These are phyloP conservation scores for Penicillium sp. DNA, from an alignment of 2,329 filamentous ascomycete genomes.

Conservation along the genomic window DNA sequence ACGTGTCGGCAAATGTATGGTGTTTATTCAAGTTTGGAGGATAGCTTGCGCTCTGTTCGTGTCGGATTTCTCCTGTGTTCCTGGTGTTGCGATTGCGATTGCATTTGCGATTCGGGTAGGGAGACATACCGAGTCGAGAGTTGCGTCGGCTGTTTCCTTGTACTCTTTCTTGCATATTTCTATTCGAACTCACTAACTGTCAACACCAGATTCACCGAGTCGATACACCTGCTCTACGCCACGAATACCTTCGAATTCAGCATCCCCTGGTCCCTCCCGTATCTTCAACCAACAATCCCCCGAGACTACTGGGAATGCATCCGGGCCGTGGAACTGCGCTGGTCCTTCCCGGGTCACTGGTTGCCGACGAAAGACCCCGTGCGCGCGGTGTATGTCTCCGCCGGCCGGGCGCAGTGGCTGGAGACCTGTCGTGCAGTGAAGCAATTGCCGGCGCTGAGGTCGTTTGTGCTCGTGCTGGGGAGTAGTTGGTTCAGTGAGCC, in stretches of 20 bases:
- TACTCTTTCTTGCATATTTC: not conserved
- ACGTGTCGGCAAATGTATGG: slow-evolving; percentile 42
- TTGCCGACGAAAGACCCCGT: slow-evolving; percentile 45
- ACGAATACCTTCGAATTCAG: slow-evolving; percentile 43
- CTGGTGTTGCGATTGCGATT: not conserved
- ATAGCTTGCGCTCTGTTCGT: not conserved
- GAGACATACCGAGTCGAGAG: too few relatives aligned
- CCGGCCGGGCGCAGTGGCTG: slow-evolving; percentile 40
- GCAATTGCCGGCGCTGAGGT: slow-evolving; percentile 28
- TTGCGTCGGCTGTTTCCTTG: not conserved
- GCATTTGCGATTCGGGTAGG: too few relatives aligned
- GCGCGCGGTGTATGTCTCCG: slow-evolving; percentile 40
- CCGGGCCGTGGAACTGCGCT: slow-evolving; percentile 39
- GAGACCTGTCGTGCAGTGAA: slow-evolving; percentile 37
- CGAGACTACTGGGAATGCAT: slow-evolving; percentile 33
- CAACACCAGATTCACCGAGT: slow-evolving; percentile 36
- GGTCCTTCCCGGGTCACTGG: slow-evolving; percentile 45
- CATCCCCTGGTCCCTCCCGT: slow-evolving; percentile 44
- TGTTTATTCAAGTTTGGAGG: not conserved
- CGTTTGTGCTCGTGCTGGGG: slow-evolving; percentile 36
- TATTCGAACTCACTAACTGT: not conserved
- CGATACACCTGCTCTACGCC: slow-evolving; percentile 38
- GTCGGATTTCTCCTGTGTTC: not conserved
- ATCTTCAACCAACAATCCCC: slow-evolving; percentile 39
- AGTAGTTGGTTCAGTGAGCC: slow-evolving; percentile 43